Evolutionary conservation across 2,329 filamentous ascomycete species (phyloP).

Genomic region (Cadophora malorum): DNA sequence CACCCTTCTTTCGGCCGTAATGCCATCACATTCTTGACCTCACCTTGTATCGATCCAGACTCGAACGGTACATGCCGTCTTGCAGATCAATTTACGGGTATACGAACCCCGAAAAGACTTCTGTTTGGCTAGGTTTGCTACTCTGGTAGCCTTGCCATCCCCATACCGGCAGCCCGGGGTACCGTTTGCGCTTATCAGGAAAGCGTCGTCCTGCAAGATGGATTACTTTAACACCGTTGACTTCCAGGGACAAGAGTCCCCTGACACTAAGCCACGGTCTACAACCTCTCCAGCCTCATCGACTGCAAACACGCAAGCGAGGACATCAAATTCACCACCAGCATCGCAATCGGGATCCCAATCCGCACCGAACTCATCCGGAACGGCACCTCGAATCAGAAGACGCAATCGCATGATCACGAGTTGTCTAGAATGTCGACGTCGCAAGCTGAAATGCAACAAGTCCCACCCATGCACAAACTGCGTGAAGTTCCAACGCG

Average conservation of each 20-base stretch:
- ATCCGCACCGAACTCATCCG: slow-evolving; percentile 25
- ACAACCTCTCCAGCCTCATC: slow-evolving; percentile 17
- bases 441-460: slow-evolving; percentile 80
- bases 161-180: neutral
- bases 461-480: slow-evolving; percentile 71
- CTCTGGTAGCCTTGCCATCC: slow-evolving; percentile 1
- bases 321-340: neutral
- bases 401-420: slow-evolving; percentile 70
- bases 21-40: neutral
- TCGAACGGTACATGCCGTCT: neutral
- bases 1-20: slow-evolving; percentile 19
- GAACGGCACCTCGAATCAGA: slow-evolving; percentile 39
- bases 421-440: slow-evolving; percentile 73
- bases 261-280: slow-evolving; percentile 17
- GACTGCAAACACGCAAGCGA: neutral
- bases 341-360: neutral
- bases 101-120: neutral
- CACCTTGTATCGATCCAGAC: neutral
- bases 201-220: slow-evolving; percentile 23
- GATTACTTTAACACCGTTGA: slow-evolving; percentile 32
- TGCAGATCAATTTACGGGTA: neutral
- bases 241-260: slow-evolving; percentile 14
- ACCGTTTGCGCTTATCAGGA: neutral
- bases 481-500: slow-evolving; percentile 50
- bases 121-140: slow-evolving; percentile 2